Conservation (phyloP, 2,329 filamentous ascomycete genomes). For the Colletotrichum eremochloae region DNA sequence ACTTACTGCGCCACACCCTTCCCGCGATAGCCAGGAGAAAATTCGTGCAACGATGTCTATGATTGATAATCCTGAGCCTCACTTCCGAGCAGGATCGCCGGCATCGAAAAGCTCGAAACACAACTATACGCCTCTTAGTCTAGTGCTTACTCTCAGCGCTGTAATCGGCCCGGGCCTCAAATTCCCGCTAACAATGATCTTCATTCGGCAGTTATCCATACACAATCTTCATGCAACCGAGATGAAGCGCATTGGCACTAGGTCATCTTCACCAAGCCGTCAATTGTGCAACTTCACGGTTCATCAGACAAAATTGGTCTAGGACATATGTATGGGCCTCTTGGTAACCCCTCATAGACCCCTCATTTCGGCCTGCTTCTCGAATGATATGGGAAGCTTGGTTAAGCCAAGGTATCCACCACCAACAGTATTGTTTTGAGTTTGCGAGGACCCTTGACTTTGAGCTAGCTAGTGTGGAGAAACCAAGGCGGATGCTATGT, state of each 20-base stretch:
- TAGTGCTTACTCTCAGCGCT: neutral
- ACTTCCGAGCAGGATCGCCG: too few relatives aligned
- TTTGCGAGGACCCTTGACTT: conserved; percentile 10
- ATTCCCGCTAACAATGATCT: conserved; percentile 10
- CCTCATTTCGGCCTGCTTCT: neutral
- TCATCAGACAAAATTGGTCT: neutral
- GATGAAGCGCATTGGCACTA: neutral
- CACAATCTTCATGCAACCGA: neutral
- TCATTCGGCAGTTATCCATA: conserved; percentile 6
- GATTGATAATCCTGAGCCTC: neutral
- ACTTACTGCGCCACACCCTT: conserved; percentile 1
- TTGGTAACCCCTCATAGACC: neutral
- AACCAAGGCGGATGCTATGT: neutral
- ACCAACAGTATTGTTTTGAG: conserved; percentile 19
- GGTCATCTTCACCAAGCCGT: neutral
- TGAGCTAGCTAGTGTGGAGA: conserved; percentile 1
- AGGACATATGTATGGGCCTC: neutral
- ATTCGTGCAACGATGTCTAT: neutral
- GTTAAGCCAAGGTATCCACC: conserved; percentile 2
- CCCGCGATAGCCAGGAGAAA: too few relatives aligned
- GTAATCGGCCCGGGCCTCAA: neutral
- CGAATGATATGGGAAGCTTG: neutral
- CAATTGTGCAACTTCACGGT: neutral
- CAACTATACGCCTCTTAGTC: neutral
- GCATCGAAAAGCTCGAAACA: neutral